A percentile compares a stretch with the other conserved stretches of the same genome.
phyloP scores from a whole-genome alignment of 2,329 filamentous ascomycete species.

The Verruconis gallopava region DNA sequence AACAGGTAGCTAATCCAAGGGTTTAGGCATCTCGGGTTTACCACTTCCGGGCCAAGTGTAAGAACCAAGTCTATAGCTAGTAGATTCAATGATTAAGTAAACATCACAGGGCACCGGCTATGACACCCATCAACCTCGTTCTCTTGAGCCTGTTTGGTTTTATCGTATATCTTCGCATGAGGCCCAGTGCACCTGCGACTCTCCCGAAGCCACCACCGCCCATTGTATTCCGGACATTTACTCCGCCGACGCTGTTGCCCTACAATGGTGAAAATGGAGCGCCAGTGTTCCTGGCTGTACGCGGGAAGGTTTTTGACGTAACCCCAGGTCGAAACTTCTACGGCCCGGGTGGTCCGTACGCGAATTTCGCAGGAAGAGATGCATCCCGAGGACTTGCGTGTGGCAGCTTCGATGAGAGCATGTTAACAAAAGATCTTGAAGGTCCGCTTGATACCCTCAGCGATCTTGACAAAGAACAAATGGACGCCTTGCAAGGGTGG shows the following conservation, averaged over 20 bases:
- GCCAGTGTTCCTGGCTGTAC: constrained; percentile 83
- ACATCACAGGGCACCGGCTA: constrained; percentile 41
- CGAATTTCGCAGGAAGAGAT: constrained; percentile 90
- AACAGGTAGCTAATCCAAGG: too few relatives aligned
- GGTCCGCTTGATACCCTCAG: constrained; percentile 66
- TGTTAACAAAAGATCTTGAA: constrained; percentile 84
- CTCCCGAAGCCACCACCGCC: constrained; percentile 49
- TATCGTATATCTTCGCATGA: constrained; percentile 46
- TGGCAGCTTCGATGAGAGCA: constrained; percentile 87
- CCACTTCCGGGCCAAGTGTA: too few relatives aligned
- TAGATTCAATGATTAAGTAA: too few relatives aligned
- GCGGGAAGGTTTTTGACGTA: constrained; percentile 85
- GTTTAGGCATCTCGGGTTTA: too few relatives aligned
- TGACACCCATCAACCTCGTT: constrained; percentile 48
- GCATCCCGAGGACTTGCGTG: constrained; percentile 77
- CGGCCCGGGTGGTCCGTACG: constrained; percentile 86
- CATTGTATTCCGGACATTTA: constrained; percentile 78
- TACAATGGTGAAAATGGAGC: constrained; percentile 63
- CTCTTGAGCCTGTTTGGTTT: constrained; percentile 45
- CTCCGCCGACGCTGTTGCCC: constrained; percentile 66
- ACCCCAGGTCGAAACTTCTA: constrained; percentile 83
- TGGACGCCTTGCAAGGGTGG: constrained; percentile 79
- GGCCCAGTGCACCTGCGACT: constrained; percentile 36
- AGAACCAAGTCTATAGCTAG: too few relatives aligned
- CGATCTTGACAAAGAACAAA: constrained; percentile 59